phyloP scores from a whole-genome alignment of 169 alveolate genomes.

The Eimeria tenella region DNA sequence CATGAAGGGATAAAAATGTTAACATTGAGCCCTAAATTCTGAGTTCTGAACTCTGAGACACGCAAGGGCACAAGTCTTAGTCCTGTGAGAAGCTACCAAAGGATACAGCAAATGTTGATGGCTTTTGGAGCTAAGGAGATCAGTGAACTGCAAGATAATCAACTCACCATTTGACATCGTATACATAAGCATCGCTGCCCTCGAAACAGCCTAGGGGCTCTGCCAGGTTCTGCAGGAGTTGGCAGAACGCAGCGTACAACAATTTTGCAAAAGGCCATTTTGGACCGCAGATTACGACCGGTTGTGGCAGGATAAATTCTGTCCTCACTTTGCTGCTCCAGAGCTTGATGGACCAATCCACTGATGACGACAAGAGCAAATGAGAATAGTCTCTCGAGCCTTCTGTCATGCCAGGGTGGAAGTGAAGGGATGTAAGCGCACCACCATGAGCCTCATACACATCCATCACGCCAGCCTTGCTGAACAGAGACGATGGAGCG shows the following conservation, averaged over 20 bases:
- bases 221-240: slow-evolving; percentile 28
- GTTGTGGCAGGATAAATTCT: background rate
- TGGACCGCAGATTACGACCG: background rate
- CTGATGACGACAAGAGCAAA: slow-evolving; percentile 88
- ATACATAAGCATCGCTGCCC: slow-evolving; percentile 87
- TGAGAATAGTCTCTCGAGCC: slow-evolving; percentile 81
- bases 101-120: too few species aligned
- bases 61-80: too few species aligned
- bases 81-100: too few species aligned
- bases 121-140: too few species aligned
- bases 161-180: slow-evolving; percentile 90
- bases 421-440: slow-evolving; percentile 86
- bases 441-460: slow-evolving; percentile 86
- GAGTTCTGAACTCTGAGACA: too few species aligned
- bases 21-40: too few species aligned
- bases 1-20: too few species aligned
- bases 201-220: slow-evolving; percentile 86
- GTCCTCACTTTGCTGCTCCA: slow-evolving; percentile 85
- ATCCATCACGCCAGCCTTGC: slow-evolving; percentile 83
- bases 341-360: slow-evolving; percentile 92
- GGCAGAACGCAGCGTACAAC: background rate
- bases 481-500: background rate
- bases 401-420: slow-evolving; percentile 84
- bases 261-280: background rate
- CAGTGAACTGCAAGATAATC: too few species aligned